Evolutionary conservation across 2,329 filamentous ascomycete genomes (phyloP).

Genomic region (Fusarium sp.): DNA sequence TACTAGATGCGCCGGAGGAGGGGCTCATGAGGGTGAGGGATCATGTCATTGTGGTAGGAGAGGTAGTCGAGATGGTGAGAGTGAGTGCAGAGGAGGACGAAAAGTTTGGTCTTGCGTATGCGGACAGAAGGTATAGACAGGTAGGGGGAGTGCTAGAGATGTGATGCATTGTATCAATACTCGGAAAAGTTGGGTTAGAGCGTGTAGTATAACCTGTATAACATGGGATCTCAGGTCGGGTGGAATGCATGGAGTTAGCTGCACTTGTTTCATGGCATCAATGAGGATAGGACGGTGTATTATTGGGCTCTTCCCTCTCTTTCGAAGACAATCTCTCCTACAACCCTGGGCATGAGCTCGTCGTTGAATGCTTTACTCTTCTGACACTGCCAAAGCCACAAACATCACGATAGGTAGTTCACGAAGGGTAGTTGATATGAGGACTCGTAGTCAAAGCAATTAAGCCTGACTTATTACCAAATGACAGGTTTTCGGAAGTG

Average conservation of each 20-base stretch:
- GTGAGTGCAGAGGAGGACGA: constrained; percentile 51
- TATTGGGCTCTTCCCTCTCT: too few species aligned
- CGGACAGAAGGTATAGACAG: constrained; percentile 64
- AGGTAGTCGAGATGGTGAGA: constrained; percentile 63
- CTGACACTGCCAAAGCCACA: too few species aligned
- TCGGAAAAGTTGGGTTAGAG: constrained; percentile 10
- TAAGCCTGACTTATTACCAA: background rate
- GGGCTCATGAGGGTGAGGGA: constrained; percentile 66
- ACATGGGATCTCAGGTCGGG: constrained; percentile 2
- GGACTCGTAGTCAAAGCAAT: background rate
- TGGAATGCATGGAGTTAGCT: background rate
- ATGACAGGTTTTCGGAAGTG: too few species aligned
- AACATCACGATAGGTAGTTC: too few species aligned
- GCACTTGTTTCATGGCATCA: constrained; percentile 11
- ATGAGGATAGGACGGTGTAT: background rate
- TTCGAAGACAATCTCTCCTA: background rate
- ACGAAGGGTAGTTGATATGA: background rate
- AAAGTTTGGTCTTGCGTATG: constrained; percentile 65
- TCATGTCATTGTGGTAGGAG: constrained; percentile 67
- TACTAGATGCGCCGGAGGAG: constrained; percentile 56
- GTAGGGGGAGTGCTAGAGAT: constrained; percentile 56
- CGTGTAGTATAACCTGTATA: constrained; percentile 37
- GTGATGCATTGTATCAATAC: constrained; percentile 24
- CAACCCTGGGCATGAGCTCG: too few species aligned
- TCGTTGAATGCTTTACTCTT: too few species aligned